Evolutionary conservation across 768 basidiomycete species (phyloP), one percentile per base, ranked within the genome.

Genomic region (Lactifluus echinatus): DNA sequence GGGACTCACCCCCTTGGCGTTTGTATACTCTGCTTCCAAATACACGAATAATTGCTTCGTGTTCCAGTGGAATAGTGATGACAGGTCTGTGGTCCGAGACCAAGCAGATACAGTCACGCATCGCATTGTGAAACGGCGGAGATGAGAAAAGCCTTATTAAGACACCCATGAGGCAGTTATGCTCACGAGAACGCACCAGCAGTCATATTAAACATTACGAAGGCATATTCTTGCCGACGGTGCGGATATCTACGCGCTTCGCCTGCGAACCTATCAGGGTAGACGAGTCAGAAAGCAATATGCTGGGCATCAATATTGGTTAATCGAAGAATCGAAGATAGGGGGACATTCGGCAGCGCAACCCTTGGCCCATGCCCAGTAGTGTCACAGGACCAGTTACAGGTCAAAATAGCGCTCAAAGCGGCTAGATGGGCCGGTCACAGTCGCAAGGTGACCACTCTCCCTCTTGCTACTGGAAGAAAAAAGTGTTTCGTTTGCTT

Each of bases 1-100:
- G 45, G 21, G 19, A 70, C 88, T 73, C 67, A 92, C 92, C 46
- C 89, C 83, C 69, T 85, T 73, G 0, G 76, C 69, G 53, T 84
- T 87, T 33, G 76, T 76, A 67, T 93, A 94, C 68, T 94, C 90
- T 0, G 89, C 93, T 64, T 84, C 81, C 33, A 95, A 78, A 66
- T 89, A 93, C 12, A 94, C 69, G 69, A 95, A 94, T 11, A 95
- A 67, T 67, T 95, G 93, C 71, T 95, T 95, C n/a, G 93, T 94
- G 70, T 95, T 95, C 92, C 92, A 95, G 71, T 93, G 75, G 72
- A 93, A 95, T 29, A 95, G 75, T 12, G 93, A 82, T 8, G 80
- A 74, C 4, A 95, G 75, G 71, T 95, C 93, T 93, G 61, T 46
- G 21, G 15, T 39, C 12, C 3, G 17, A n/a, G 21, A 31, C 19